Conservation (phyloP, 2,329 filamentous ascomycete genomes). For the Cladosporium sp. region DNA sequence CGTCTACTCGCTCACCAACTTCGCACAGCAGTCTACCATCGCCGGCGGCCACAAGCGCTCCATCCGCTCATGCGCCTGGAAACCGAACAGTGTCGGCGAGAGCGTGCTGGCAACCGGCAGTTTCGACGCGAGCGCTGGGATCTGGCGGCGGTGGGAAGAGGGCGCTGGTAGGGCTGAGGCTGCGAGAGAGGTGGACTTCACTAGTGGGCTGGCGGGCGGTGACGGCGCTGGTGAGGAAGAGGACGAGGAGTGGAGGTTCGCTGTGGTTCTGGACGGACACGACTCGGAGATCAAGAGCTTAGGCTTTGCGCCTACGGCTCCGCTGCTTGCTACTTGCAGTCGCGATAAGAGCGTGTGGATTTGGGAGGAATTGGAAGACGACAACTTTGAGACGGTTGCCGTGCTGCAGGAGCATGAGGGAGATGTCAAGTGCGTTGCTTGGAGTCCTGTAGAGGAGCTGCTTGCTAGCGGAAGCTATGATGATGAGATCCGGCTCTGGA, state of each 20-base stretch:
- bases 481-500: conserved; percentile 83
- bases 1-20: conserved; percentile 81
- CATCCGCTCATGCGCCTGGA: conserved; percentile 85
- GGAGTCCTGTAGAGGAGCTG: conserved; percentile 79
- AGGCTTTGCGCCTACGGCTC: conserved; percentile 70
- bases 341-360: conserved; percentile 97
- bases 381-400: conserved; percentile 95
- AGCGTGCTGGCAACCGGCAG: conserved; percentile 86
- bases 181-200: conserved; percentile 37
- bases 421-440: conserved; percentile 91
- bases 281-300: conserved; percentile 89
- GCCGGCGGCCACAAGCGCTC: conserved; percentile 88
- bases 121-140: conserved; percentile 87
- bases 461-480: conserved; percentile 93
- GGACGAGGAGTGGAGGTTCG: conserved; percentile 87
- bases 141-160: conserved; percentile 66
- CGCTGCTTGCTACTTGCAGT: conserved; percentile 83
- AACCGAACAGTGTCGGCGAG: conserved; percentile 64
- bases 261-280: conserved; percentile 88
- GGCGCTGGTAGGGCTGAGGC: conserved; percentile 27
- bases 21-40: conserved; percentile 75
- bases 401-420: conserved; percentile 92
- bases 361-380: conserved; percentile 94
- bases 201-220: conserved; percentile 31
- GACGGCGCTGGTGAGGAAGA: conserved; percentile 49